These are phyloP conservation scores for Diaporthe destruens DNA, from an alignment of 2,329 filamentous ascomycete genomes.

Conservation along the genomic window DNA sequence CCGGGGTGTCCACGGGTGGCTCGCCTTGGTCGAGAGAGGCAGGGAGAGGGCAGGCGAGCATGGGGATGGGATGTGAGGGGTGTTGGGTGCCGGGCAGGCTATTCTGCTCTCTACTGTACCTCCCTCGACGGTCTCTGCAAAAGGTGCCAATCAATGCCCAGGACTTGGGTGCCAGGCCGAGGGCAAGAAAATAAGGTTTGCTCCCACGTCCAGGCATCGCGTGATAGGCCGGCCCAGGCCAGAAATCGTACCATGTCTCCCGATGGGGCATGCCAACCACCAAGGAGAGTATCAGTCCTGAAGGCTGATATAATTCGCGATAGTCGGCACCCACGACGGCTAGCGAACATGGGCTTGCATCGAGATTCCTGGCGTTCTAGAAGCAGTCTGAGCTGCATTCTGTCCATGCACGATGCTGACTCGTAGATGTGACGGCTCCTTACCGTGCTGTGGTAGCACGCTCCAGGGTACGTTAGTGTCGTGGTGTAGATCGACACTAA, in stretches of 20 bases:
- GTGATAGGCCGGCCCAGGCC: constrained; percentile 19
- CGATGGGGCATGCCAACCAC: constrained; percentile 20
- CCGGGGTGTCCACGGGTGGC: constrained; percentile 17
- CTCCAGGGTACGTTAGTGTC: constrained; percentile 1
- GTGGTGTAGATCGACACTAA: constrained; percentile 16
- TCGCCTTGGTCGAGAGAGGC: background rate
- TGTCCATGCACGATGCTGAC: constrained; percentile 27
- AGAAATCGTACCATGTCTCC: constrained; percentile 30
- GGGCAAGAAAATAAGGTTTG: constrained; percentile 21
- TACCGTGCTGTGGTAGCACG: background rate
- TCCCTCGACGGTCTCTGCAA: too few species aligned
- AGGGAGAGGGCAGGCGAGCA: background rate
- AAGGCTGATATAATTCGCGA: constrained; percentile 23
- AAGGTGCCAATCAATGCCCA: background rate
- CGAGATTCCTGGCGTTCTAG: constrained; percentile 18
- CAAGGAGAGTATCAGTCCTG: constrained; percentile 17
- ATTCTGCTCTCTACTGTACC: too few species aligned
- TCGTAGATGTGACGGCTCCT: constrained; percentile 8
- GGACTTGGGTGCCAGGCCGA: constrained; percentile 18
- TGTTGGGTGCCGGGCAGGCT: background rate
- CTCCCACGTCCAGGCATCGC: background rate
- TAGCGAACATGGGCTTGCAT: background rate
- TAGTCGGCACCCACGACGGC: background rate
- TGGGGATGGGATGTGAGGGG: background rate
- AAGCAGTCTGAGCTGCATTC: constrained; percentile 7